Base-by-base conservation (phyloP, 306 rosid genomes). In the Cucumis melo region DNA sequence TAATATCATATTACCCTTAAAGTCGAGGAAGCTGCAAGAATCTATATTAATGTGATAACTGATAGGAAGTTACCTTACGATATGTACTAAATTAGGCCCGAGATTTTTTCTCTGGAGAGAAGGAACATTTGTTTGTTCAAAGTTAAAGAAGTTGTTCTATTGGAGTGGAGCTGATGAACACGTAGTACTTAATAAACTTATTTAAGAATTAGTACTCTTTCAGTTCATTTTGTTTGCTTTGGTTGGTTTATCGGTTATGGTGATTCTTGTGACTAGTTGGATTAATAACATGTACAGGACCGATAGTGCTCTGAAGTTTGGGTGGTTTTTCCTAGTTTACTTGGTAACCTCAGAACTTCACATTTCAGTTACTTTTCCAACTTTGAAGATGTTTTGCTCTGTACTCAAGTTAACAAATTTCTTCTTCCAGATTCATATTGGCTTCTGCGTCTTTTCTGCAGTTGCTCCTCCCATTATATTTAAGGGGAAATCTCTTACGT, bases 281-380 rank as follows among this genome's bases (percentile, higher is more conserved):
- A 14, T 77, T 51, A 51, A 62, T 34, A n/a, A 44, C 57, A 41
- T 62, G 3, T 61, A 68, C 95, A 92, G 98, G 97, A 92, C 93
- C 10, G 98, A 92, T 81, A 95, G 96, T 86, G 96, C 98, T 80
- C 67, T 95, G 80, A 92, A 90, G 92, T 94, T 92, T 85, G 89
- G 96, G 77, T 87, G 91, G 96, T 94, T 94, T 85, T 94, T 94
- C 88, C 38, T 89, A 78, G 27, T 59, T 80, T 94, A 94, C 82
- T 0, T 44, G 90, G 99, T 83, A 85, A 87, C 63, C 27, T 10
- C 54, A 14, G 48, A 62, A 64, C 34, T 76, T 54, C 60, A 63
- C 81, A 39, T 64, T 46, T 27, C 76, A 42, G 79, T 57, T 58
- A 29, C 57, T 81, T 60, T 58, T 81, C 50, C 83, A 53, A 60